Percentiles rank a stretch among this genome's conserved stretches.
These are phyloP conservation scores for Paecilomyces sp. DNA, from an alignment of 2,329 filamentous ascomycete species.

Conservation along the genomic window DNA sequence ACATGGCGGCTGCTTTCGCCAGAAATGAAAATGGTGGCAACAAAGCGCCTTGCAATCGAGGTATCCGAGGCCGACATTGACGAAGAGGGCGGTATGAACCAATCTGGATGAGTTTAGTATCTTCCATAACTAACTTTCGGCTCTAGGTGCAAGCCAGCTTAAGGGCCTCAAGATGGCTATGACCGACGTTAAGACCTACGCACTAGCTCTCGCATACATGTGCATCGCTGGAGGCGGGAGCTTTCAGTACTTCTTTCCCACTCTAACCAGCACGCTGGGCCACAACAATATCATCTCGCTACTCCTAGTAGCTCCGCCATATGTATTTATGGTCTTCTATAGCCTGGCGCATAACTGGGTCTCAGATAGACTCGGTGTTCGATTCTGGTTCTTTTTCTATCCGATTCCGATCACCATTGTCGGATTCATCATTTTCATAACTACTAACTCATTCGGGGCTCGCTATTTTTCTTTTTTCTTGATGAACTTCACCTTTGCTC, in stretches of 20 bases:
- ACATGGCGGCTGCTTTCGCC: slow-evolving; percentile 27
- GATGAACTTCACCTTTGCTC: slow-evolving; percentile 8
- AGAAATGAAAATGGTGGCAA: slow-evolving; percentile 22
- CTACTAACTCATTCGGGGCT: slow-evolving; percentile 5
- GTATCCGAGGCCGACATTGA: slow-evolving; percentile 31
- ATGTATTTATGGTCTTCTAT: slow-evolving; percentile 1
- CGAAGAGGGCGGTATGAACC: slow-evolving; percentile 7
- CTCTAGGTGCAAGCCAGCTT: too few species aligned
- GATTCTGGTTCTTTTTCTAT: slow-evolving; percentile 1
- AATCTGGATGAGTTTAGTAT: not conserved
- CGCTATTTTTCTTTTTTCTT: slow-evolving; percentile 9
- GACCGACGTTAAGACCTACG: slow-evolving; percentile 25
- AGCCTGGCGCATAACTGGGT: slow-evolving; percentile 2
- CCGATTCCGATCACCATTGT: slow-evolving; percentile 5
- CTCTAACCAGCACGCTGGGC: slow-evolving; percentile 38
- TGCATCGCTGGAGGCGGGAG: slow-evolving; percentile 33
- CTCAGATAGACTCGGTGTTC: slow-evolving; percentile 2
- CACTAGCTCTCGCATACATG: slow-evolving; percentile 37
- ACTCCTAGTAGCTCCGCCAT: slow-evolving; percentile 41
- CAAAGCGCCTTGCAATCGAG: slow-evolving; percentile 29
- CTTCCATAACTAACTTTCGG: too few species aligned
- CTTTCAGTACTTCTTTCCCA: slow-evolving; percentile 38
- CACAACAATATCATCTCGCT: slow-evolving; percentile 41
- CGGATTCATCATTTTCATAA: slow-evolving; percentile 9
- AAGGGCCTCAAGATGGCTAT: slow-evolving; percentile 2